Conservation (phyloP, 345 rosid genomes). For the Hibiscus tridactylites region DNA sequence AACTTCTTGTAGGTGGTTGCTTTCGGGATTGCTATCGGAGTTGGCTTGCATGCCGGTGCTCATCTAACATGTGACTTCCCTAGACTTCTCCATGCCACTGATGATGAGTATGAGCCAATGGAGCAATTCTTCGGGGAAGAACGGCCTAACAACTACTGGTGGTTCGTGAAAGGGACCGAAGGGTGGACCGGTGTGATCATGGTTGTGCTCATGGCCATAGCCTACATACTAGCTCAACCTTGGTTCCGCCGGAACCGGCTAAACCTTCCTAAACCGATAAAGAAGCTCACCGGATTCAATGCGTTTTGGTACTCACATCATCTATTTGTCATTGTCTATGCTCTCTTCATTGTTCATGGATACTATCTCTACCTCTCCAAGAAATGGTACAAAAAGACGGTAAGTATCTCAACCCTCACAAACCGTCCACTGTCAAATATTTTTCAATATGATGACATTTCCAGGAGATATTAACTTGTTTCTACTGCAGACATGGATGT, state of each 20-base stretch:
- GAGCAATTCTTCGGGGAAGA: conserved; percentile 49
- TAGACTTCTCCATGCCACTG: conserved; percentile 55
- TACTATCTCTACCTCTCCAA: conserved; percentile 51
- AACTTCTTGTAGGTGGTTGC: conserved; percentile 42
- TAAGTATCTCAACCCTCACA: conserved; percentile 16
- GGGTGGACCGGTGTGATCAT: conserved; percentile 72
- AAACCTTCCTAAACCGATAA: conserved; percentile 44
- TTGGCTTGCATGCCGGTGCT: conserved; percentile 48
- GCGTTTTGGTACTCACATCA: conserved; percentile 23
- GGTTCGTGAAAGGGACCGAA: conserved; percentile 67
- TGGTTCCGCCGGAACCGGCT: conserved; percentile 69
- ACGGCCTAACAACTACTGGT: conserved; percentile 56
- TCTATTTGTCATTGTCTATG: conserved; percentile 63
- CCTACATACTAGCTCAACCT: conserved; percentile 57
- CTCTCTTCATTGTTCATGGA: conserved; percentile 60
- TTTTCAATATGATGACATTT: not conserved
- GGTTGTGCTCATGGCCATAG: conserved; percentile 61
- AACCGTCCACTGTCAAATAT: not conserved
- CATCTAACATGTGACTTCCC: conserved; percentile 82
- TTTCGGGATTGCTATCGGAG: conserved; percentile 53
- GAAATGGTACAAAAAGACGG: conserved; percentile 70
- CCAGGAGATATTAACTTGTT: not conserved
- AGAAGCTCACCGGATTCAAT: conserved; percentile 68
- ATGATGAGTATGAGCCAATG: conserved; percentile 52
- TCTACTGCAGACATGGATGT: conserved; percentile 78